These are phyloP conservation scores for Rhododendron williamsianum DNA, from an alignment of 148 eudicot species.

Conservation along the genomic window DNA sequence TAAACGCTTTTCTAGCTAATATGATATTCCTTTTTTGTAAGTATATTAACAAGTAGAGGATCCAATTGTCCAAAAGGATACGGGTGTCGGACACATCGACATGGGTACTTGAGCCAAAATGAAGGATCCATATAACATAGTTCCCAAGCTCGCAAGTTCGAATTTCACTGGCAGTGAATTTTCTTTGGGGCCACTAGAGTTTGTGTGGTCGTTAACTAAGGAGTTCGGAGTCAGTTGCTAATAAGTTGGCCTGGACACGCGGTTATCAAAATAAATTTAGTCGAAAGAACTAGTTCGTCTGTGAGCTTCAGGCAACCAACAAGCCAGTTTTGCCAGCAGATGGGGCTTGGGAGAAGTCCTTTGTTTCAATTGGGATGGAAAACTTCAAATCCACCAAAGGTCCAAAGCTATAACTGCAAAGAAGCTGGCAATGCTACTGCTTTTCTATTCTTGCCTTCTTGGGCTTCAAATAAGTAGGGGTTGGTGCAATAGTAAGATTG, in stretches of 20 bases:
- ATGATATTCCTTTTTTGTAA: too few species aligned
- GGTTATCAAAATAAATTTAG: neutral
- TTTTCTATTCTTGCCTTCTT: neutral
- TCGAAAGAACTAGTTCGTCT: neutral
- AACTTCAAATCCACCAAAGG: neutral
- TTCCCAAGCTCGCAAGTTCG: neutral
- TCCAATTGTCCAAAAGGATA: too few species aligned
- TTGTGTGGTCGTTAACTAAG: neutral
- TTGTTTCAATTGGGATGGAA: neutral
- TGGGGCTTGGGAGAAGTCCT: neutral
- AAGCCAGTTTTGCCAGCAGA: neutral
- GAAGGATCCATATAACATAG: too few species aligned
- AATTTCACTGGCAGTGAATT: neutral
- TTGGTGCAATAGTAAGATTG: neutral
- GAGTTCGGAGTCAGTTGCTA: neutral
- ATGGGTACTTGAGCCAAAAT: too few species aligned
- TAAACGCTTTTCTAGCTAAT: too few species aligned
- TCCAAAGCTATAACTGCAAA: neutral
- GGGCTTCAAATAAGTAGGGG: neutral
- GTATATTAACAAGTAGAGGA: too few species aligned
- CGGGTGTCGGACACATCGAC: too few species aligned
- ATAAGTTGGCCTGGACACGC: neutral
- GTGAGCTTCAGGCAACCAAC: neutral
- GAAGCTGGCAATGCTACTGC: neutral
- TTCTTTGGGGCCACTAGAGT: neutral